Base-by-base conservation (phyloP, 2,329 filamentous ascomycete genomes). In the Herpotrichia juniperi region DNA sequence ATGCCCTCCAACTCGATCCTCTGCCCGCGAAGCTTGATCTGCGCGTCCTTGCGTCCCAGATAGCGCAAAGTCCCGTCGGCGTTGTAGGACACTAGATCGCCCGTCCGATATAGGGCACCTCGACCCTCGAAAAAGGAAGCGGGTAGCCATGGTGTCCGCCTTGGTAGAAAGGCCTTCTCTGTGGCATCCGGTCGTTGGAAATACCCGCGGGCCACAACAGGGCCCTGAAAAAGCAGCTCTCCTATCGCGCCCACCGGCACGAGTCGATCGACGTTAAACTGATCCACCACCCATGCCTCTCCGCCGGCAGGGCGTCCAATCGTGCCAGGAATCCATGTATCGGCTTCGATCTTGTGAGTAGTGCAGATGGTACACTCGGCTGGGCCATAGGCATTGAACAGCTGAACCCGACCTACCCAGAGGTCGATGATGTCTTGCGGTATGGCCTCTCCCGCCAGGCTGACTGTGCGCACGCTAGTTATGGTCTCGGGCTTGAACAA, bases 331-430 rank as follows among this genome's bases (percentile, higher is more conserved):
- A 48, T 28, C 64, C 9, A 0, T 58, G 48, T 0, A 62, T 54
- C 0, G 17, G 40, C 0, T 78, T 54, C 3, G 44, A 42, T 37
- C 71, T 65, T 30, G 76, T 73, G n/a, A 1, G 71, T 76, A 0
- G 72, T 69, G 4, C 71, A 73, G 45, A 70, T 71, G 0, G 74
- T 78, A 2, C 54, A 68, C 54, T 79, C 77, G 0, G 74, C 77
- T 4, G 78, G 78, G 0, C 77, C 77, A 47, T 79, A 80, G 66
- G 73, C 72, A 52, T 79, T 79, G 59, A 71, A 78, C 1, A 77
- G 21, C 1, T 25, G 31, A 21, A 53, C 64, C 12, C 37, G 42
- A 7, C 34, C 19, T 2, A 66, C 53, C 76, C 76, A 78, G 1
- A 7, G 43, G 42, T 77, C 70, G 25, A 46, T 56, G 2, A 73